These are phyloP conservation scores for Trametes polyzona DNA, from an alignment of 1,284 basidiomycete genomes.

Conservation along the genomic window DNA sequence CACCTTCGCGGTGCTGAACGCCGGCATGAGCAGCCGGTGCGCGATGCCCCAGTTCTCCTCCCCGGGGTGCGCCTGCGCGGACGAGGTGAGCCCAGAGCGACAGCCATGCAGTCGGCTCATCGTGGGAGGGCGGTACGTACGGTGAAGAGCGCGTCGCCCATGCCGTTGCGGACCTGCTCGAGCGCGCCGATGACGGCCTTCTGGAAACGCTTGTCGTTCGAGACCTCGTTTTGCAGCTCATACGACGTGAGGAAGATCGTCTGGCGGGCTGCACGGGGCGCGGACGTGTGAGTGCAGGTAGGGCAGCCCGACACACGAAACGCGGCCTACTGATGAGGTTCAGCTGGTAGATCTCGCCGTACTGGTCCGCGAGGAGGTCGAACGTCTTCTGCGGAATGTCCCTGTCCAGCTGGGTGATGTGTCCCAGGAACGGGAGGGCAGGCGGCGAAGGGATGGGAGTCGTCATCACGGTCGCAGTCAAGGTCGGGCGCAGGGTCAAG, in stretches of 20 bases:
- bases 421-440: constrained; percentile 50
- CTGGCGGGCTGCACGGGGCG: constrained; percentile 30
- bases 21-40: constrained; percentile 57
- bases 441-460: constrained; percentile 47
- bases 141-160: constrained; percentile 52
- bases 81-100: not conserved
- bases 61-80: constrained; percentile 39
- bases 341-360: constrained; percentile 52
- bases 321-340: constrained; percentile 41
- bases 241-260: constrained; percentile 42
- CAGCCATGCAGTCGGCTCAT: not conserved
- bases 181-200: constrained; percentile 45
- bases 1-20: constrained; percentile 51
- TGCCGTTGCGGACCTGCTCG: constrained; percentile 44
- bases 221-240: constrained; percentile 47
- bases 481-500: no score
- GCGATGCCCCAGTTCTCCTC: constrained; percentile 56
- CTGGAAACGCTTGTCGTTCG: constrained; percentile 49
- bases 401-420: constrained; percentile 42
- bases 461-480: constrained; percentile 34
- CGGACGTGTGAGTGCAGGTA: not conserved
- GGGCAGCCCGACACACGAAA: not conserved
- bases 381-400: constrained; percentile 47
- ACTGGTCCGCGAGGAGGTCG: constrained; percentile 45
- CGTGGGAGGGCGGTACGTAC: no score